phyloP scores from a whole-genome alignment of 306 rosid genomes.

The Quercus suber region DNA sequence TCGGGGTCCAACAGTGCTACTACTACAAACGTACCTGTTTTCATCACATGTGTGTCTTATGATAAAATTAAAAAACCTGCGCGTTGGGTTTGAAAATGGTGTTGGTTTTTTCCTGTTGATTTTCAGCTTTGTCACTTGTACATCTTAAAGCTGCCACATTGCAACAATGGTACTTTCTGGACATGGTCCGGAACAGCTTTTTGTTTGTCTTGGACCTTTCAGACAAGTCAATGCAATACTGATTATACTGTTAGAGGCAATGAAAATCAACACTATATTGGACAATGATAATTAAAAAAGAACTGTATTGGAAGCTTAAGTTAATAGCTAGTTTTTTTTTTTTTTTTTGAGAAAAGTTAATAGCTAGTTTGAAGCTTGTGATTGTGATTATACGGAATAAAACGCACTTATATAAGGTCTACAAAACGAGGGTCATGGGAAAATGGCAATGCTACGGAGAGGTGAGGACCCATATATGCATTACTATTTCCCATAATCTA shows the following conservation, averaged over 20 bases:
- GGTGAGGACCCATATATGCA: no score
- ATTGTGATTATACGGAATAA: no score
- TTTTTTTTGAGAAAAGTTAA: background rate
- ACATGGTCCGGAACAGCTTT: constrained; percentile 27
- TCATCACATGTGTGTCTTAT: background rate
- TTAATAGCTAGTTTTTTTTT: background rate
- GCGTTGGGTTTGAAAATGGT: constrained; percentile 1
- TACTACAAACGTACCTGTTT: background rate
- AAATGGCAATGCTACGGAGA: no score
- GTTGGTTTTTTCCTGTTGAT: background rate
- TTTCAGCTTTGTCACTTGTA: constrained; percentile 20
- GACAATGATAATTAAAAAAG: background rate
- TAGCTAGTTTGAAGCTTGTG: background rate
- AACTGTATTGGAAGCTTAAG: background rate
- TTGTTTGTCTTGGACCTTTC: constrained; percentile 25
- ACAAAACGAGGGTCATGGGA: no score
- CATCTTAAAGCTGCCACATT: constrained; percentile 26
- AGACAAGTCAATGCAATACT: constrained; percentile 32
- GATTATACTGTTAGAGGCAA: constrained; percentile 5
- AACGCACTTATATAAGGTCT: no score
- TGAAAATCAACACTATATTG: background rate
- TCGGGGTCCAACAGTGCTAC: constrained; percentile 14
- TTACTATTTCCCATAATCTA: no score
- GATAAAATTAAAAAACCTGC: background rate
- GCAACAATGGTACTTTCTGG: constrained; percentile 7